Percentiles rank a stretch among this genome's conserved stretches.
These are phyloP conservation scores for Scutellaria baicalensis DNA, from an alignment of 257 asterid species.

Conservation along the genomic window DNA sequence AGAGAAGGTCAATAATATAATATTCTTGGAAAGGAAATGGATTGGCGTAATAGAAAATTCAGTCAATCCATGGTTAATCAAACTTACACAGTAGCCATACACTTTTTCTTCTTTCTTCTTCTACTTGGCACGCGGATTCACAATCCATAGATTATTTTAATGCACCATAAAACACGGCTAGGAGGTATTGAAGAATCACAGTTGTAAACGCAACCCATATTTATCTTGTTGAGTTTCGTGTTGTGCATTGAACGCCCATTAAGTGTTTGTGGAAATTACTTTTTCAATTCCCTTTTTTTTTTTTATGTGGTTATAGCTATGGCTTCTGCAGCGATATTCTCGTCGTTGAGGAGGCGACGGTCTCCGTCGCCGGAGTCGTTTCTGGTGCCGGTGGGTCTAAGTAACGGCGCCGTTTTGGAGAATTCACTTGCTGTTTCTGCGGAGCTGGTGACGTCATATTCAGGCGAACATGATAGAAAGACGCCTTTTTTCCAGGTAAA, in stretches of 20 bases:
- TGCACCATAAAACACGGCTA: not conserved
- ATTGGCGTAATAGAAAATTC: conserved; percentile 21
- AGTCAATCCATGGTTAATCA: conserved; percentile 28
- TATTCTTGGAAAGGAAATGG: not conserved
- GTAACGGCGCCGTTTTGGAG: conserved; percentile 37
- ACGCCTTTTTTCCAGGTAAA: conserved; percentile 37
- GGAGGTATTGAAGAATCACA: not conserved
- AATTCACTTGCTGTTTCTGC: conserved; percentile 33
- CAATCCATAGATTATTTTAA: not conserved
- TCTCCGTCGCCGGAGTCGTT: conserved; percentile 68
- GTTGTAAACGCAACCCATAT: not conserved
- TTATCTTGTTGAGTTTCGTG: not conserved
- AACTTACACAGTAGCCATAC: not conserved
- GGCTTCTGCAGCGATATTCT: conserved; percentile 67
- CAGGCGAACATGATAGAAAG: conserved; percentile 17
- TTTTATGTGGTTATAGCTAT: conserved; percentile 13
- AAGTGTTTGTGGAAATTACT: conserved; percentile 9
- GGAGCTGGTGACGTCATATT: conserved; percentile 41
- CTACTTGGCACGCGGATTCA: conserved; percentile 55
- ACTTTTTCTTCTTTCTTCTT: conserved; percentile 1
- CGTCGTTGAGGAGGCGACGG: conserved; percentile 69
- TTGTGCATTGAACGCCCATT: conserved; percentile 4
- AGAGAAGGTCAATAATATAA: not conserved
- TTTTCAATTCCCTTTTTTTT: not conserved
- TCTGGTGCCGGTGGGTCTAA: conserved; percentile 54